Base-by-base conservation (phyloP, 2,329 filamentous ascomycete species). In the Trichophyton simii region DNA sequence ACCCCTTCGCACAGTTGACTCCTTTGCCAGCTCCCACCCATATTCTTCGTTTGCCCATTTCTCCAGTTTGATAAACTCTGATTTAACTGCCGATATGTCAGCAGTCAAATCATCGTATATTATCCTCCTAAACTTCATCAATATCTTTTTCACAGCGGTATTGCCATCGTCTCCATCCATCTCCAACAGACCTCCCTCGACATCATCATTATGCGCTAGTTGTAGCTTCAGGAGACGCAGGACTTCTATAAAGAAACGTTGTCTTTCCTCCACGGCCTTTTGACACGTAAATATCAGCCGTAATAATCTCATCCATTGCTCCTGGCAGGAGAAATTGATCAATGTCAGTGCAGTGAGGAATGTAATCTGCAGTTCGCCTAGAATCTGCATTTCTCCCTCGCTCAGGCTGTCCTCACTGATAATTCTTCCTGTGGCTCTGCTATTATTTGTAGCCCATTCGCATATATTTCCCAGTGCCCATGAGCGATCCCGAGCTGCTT, bases 321-420 rank as follows among this genome's bases (percentile, higher is more conserved):
- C 82, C 2, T 86, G 72, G 67, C 83, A 86, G 1, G 83, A 85
- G 68, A 82, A 85, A 68, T 86, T 87, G 74, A 84, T 84, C 64
- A 86, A 73, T 3, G 82, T 84, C 62, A 86, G 67, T 1, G 83
- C 76, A 80, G 83, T 85, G 8, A 86, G 70, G 66, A 86, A 86
- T 36, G 78, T 78, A 67, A 86, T 83, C 65, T 86, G 82, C 60
- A 86, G 67, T 67, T 86, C 84, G 15, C 82, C 84, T 13, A 86
- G 69, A 1, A 80, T 59, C 48, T 78, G 71, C 5, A 63, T 60
- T 63, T 77, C 75, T 8, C 73, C 72, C 2, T 61, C 57, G 13
- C 59, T 62, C 28, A 55, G 25, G 18, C 20, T 42, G 6, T 58
- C 34, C 11, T 58, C 55, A 13, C 20, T 18, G 9, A 59, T n/a